These are phyloP conservation scores for Starmerella stigmatis DNA, from an alignment of 805 yeast species.

Conservation along the genomic window DNA sequence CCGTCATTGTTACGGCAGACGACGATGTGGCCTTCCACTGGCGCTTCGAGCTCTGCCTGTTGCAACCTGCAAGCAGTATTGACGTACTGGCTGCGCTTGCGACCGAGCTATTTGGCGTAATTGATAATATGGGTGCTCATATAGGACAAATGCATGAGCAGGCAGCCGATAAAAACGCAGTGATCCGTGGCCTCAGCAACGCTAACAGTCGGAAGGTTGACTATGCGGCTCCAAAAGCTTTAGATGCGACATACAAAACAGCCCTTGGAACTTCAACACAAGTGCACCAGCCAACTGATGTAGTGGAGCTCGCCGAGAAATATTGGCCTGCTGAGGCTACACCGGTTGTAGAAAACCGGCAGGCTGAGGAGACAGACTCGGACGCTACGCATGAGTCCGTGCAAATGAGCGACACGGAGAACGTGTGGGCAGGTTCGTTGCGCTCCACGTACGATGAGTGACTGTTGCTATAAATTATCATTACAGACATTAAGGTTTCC, in stretches of 20 bases:
- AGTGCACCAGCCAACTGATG: background rate
- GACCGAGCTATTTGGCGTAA: background rate
- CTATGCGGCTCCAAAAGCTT: conserved; percentile 9
- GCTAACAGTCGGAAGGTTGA: conserved; percentile 11
- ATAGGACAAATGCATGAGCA: background rate
- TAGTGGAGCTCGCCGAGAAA: background rate
- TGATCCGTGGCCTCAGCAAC: conserved; percentile 11
- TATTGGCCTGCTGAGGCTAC: background rate
- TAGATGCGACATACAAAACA: background rate
- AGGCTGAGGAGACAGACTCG: conserved; percentile 1
- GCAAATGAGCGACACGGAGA: background rate
- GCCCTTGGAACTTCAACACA: background rate
- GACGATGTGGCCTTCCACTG: conserved; percentile 5
- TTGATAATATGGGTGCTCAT: background rate
- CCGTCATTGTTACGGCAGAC: background rate
- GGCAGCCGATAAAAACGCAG: conserved; percentile 3
- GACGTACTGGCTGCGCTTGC: background rate
- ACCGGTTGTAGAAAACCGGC: background rate
- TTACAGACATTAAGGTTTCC: too few relatives aligned
- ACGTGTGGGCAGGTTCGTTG: background rate
- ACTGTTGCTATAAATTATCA: too few relatives aligned
- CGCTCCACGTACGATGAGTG: background rate
- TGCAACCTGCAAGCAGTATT: background rate
- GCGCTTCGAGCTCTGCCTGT: background rate
- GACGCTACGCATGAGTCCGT: conserved; percentile 7